Base-by-base conservation (phyloP, 2,329 filamentous ascomycete species). In the Ascosphaera apis region DNA sequence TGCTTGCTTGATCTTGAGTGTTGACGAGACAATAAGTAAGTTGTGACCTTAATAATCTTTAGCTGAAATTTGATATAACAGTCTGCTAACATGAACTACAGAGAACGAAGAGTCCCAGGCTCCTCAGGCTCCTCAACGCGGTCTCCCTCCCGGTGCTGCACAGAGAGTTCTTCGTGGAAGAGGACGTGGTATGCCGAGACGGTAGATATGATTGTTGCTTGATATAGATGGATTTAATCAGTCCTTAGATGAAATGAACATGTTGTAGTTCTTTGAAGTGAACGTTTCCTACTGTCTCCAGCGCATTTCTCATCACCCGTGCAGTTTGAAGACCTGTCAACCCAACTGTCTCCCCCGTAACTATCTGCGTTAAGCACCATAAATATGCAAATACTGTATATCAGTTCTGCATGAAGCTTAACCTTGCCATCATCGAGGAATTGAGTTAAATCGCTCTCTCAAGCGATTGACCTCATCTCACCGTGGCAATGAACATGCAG, bases 21-120 rank as follows among this genome's bases (percentile, higher is more conserved):
- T 98, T 38, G 88, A 98, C 53, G 88, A 98, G 71, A 98, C 88
- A 23, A 95, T 98, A 60, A 83, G 75, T 69, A 61, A 48, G 63
- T 52, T 36, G 36, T 38, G 18, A n/a, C 31, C 16, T 37, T 32
- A 39, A 6, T 25, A 5, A 16, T 36, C 43, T 50, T 43, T 50
- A 37, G 13, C 17, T 35, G 21, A 3, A 32, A 16, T 19, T 31
- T 25, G 21, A 25, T 25, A 25, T 25, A 25, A n/a, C n/a, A n/a
- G n/a, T 35, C 18, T 28, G 18, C 32, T 11, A 1, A 30, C 33
- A n/a, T n/a, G 35, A 8, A 6, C 16, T 33, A 49, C 54, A 69
- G 65, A 70, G 60, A 98, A 98, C 59, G 82, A 98, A 63, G 84
- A 95, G 63, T 91, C 81, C 49, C 69, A 75, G 47, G 65, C 72